Evolutionary conservation across 371 early-diverging fungal genomes (phyloP).

Genomic region (Sporodiniella umbellata): DNA sequence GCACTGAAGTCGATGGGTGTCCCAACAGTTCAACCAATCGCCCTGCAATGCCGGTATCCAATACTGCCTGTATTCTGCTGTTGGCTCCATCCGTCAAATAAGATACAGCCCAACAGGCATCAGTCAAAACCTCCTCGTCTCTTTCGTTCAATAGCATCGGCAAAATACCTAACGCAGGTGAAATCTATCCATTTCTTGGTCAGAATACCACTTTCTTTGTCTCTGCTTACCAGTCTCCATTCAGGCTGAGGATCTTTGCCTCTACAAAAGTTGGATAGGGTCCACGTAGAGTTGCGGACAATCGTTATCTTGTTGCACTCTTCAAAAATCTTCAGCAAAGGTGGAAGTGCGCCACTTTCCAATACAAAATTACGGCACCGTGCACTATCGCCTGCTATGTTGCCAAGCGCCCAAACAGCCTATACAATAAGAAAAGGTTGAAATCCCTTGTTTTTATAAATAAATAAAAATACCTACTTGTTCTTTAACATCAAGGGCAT

Average conservation of each 20-base stretch:
- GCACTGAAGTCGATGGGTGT: slow-evolving; percentile 84
- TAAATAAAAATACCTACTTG: too few species aligned
- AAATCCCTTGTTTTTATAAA: too few species aligned
- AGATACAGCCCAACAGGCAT: slow-evolving; percentile 99
- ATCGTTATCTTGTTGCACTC: slow-evolving; percentile 89
- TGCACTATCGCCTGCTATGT: slow-evolving; percentile 99
- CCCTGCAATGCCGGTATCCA: slow-evolving; percentile 92
- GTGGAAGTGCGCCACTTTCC: slow-evolving; percentile 77
- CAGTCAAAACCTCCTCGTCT: slow-evolving; percentile 97
- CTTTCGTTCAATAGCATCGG: slow-evolving; percentile 84
- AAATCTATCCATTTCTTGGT: neutral
- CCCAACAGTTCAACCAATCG: slow-evolving; percentile 91
- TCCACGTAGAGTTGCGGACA: slow-evolving; percentile 99
- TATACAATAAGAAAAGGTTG: too few species aligned
- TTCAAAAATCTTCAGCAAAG: slow-evolving; percentile 80
- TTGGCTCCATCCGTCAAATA: slow-evolving; percentile 97
- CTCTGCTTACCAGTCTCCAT: slow-evolving; percentile 68
- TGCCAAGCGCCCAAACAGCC: slow-evolving; percentile 99
- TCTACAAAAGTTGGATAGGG: slow-evolving; percentile 98
- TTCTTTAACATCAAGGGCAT: slow-evolving; percentile 92
- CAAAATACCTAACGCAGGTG: slow-evolving; percentile 83
- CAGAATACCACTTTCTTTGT: neutral
- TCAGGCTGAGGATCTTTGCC: slow-evolving; percentile 97
- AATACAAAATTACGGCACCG: slow-evolving; percentile 94
- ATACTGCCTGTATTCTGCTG: slow-evolving; percentile 95